Base-by-base conservation (phyloP, 2,329 filamentous ascomycete species). In the Fusarium sp. region DNA sequence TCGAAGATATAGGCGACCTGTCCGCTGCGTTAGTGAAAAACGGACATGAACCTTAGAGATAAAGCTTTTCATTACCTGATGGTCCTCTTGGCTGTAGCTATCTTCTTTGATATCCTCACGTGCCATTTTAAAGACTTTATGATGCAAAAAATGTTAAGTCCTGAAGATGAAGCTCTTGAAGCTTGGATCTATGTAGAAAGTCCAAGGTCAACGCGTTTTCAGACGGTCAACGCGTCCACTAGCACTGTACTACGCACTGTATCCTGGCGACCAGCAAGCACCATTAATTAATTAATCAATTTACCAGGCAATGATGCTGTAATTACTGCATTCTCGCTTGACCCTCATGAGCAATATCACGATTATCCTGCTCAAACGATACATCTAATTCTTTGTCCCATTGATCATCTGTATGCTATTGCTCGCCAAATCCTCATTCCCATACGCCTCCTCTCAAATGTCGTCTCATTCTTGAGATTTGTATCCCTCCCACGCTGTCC, bases 1-100 rank as follows among this genome's bases (percentile, higher is more conserved):
- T 85, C 83, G 77, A 90, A 91, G 67, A 91, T 80, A 76, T 89
- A 91, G 57, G 88, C 87, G 46, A 85, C 84, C 89, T 91, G 74
- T 36, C 31, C 22, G 33, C 46, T 19, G 38, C 45, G 53, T 77
- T 53, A 75, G 62, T 57, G 59, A 22, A 33, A 58, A 43, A 22
- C 43, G 26, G 28, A 10, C 5, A 19, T 28, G 28, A 46, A 26
- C 21, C 9, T 43, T 17, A 22, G n/a, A 31, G 21, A 7, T 17
- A 21, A 24, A 21, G 24, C 39, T 34, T 51, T 28, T 8, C 36
- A 56, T 64, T 73, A 84, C 84, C 75, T 83, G 80, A 47, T 85
- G 81, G 46, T 85, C 83, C 52, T 84, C 79, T 45, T 83, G 79
- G n/a, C 72, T 73, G 56, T 82, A 74, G 10, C 60, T 60, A 6